Evolutionary conservation across 495 filamentous ascomycete species (phyloP).

Genomic region (Cryomyces minteri): DNA sequence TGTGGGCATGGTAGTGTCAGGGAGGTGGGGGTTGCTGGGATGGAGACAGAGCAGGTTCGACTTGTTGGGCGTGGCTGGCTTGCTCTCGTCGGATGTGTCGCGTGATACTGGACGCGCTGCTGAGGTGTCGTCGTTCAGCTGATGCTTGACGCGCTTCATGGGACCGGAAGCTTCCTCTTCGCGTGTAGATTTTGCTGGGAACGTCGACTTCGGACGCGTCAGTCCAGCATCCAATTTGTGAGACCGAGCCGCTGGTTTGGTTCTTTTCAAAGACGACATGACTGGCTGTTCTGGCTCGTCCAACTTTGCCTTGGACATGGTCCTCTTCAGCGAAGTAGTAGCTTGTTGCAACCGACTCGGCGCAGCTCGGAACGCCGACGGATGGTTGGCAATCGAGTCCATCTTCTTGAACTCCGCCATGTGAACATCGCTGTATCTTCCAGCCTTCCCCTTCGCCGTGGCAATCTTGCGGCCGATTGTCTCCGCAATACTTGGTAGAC

Average conservation of each 20-base stretch:
- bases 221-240: too few relatives aligned
- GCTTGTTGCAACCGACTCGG: slow-evolving; percentile 26
- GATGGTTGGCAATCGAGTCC: slow-evolving; percentile 80
- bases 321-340: slow-evolving; percentile 43
- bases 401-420: slow-evolving; percentile 87
- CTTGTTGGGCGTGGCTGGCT: slow-evolving; percentile 20
- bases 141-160: slow-evolving; percentile 48
- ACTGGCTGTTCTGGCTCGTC: slow-evolving; percentile 29
- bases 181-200: background rate
- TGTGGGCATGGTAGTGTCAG: slow-evolving; percentile 57
- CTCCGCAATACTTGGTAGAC: slow-evolving; percentile 28
- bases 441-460: slow-evolving; percentile 53
- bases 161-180: slow-evolving; percentile 13
- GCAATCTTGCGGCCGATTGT: slow-evolving; percentile 48
- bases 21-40: slow-evolving; percentile 21
- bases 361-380: slow-evolving; percentile 56
- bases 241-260: background rate
- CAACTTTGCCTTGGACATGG: slow-evolving; percentile 54
- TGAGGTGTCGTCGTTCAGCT: slow-evolving; percentile 38
- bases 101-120: slow-evolving; percentile 31
- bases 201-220: too few relatives aligned
- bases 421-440: slow-evolving; percentile 65
- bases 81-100: slow-evolving; percentile 26
- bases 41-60: slow-evolving; percentile 12
- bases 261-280: slow-evolving; percentile 4